Evolutionary conservation across 2,329 filamentous ascomycete species (phyloP).

Genomic region (Beauveria asiatica): DNA sequence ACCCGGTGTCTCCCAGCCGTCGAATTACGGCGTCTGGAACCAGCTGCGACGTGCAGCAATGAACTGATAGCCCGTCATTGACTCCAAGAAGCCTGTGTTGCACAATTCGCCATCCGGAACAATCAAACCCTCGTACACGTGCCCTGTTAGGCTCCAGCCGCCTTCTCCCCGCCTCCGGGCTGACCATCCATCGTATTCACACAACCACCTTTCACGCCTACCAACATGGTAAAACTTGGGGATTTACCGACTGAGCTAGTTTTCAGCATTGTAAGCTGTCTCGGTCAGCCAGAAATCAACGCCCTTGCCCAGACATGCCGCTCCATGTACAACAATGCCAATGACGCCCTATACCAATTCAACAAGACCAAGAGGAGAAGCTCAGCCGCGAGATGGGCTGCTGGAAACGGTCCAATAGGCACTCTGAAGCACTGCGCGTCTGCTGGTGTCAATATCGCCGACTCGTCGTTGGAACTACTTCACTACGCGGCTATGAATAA

Average conservation of each 20-base stretch:
- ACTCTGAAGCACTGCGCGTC: background rate
- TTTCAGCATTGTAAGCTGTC: background rate
- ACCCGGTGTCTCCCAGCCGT: background rate
- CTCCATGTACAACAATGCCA: background rate
- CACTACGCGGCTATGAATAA: slow-evolving; percentile 6
- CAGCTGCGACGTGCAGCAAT: background rate
- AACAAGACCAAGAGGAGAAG: background rate
- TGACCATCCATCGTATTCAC: no score
- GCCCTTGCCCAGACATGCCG: background rate
- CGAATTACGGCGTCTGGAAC: background rate
- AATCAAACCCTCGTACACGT: background rate
- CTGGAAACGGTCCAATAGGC: background rate
- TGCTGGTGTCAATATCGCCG: background rate
- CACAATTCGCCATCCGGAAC: background rate
- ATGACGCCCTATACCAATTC: background rate
- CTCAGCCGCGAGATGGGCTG: slow-evolving; percentile 6
- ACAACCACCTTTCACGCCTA: background rate
- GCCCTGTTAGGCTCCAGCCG: background rate
- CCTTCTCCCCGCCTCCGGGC: background rate
- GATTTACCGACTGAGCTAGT: background rate
- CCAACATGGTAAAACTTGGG: background rate
- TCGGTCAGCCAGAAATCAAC: background rate
- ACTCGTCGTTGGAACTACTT: background rate
- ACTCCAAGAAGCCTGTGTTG: background rate
- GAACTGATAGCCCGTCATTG: no score